Conservation (phyloP, 352 stramenopile species). For the Achlya hypogyna region DNA sequence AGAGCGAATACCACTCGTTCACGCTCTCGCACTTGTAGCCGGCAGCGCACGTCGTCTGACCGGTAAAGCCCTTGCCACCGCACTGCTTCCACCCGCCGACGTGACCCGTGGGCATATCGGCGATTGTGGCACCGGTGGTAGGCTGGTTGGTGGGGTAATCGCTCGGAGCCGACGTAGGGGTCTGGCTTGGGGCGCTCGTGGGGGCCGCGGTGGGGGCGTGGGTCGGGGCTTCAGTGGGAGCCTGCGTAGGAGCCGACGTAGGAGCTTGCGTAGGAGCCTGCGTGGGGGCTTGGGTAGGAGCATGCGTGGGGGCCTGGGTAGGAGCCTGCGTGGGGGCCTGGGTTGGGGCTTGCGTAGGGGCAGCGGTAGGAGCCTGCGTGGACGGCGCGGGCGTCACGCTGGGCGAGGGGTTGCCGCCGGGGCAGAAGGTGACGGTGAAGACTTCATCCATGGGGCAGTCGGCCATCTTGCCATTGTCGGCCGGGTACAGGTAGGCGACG, state of each 20-base stretch:
- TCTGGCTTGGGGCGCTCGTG: background rate
- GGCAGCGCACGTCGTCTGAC: background rate
- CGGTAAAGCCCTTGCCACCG: conserved; percentile 19
- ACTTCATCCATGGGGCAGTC: conserved; percentile 31
- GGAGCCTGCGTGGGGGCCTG: background rate
- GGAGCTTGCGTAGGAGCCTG: background rate
- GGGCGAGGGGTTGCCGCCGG: conserved; percentile 5
- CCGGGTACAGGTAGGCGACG: conserved; percentile 53
- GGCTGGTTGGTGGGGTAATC: background rate
- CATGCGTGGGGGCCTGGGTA: background rate
- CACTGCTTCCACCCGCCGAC: conserved; percentile 12
- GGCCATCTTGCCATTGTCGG: conserved; percentile 58
- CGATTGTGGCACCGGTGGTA: background rate
- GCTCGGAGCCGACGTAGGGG: background rate
- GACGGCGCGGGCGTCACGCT: background rate
- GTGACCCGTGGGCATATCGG: background rate
- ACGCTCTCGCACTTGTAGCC: conserved; percentile 9
- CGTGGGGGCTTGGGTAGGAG: background rate
- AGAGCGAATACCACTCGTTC: conserved; percentile 22
- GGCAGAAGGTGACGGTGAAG: conserved; percentile 53
- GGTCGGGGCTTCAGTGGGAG: background rate
- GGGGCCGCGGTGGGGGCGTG: background rate
- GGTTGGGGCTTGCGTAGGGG: background rate
- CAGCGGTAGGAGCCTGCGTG: background rate
- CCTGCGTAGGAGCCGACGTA: background rate